Base-by-base conservation (phyloP, 495 filamentous ascomycete genomes). In the Articulospora tetracladia region DNA sequence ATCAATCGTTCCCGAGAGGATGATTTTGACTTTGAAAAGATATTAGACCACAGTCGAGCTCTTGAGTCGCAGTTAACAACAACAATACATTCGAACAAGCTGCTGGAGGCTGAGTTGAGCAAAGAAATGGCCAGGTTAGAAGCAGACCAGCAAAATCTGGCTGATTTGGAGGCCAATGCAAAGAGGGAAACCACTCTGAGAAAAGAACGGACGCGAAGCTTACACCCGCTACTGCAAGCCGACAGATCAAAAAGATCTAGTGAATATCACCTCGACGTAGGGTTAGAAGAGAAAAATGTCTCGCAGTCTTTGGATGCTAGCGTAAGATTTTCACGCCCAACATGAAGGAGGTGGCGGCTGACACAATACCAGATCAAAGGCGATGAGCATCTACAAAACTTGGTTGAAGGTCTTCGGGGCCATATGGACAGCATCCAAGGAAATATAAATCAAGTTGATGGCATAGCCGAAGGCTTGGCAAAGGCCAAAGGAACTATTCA, bases 1-100 rank as follows among this genome's bases (percentile, higher is more conserved):
- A 77, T 81, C 11, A 24, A 60, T 1, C 28, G 20, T 36, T 39
- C 59, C 4, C 81, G 78, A 58, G 83, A 82, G 30, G 70, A 76
- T 0, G 73, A 79, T 60, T 87, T 89, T 62, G 80, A 87, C 63
- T 80, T 82, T 57, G 83, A 87, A 55, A 77, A 77, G 62, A 77
- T 84, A 22, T 63, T 83, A 11, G 79, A 84, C 69, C 77, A 81
- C 60, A 84, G 83, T 66, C 72, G 78, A 46, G 61, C 69, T 0
- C 52, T 86, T 36, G 83, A 87, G 58, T 65, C 72, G 26, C 74
- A 74, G 36, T 61, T 89, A 3, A 81, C 78, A 20, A 79, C 80
- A 3, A 71, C 76, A 49, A 73, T 72, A n/a, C 83, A 86, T 66
- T 72, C 77, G 26, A 77, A 79, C 36, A 77, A 79, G 60, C 68